Conservation (phyloP, 2,329 filamentous ascomycete genomes). For the Epicoccum nigrum region DNA sequence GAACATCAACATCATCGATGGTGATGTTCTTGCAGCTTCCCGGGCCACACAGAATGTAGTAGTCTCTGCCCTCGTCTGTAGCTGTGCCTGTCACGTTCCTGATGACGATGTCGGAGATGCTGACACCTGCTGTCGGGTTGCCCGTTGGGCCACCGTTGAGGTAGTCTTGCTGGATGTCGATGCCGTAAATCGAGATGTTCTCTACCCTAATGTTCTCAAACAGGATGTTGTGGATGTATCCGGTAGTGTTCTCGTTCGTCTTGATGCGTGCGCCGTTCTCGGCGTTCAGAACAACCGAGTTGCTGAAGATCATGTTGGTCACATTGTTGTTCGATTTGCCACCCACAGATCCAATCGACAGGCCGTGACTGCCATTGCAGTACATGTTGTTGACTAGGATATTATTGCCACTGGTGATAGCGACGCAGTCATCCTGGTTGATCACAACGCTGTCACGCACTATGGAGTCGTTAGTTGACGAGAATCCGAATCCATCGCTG, state of each 20-base stretch:
- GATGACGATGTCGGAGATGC: conserved; percentile 53
- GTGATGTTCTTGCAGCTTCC: conserved; percentile 61
- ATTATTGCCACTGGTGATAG: conserved; percentile 60
- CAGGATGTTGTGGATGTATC: conserved; percentile 56
- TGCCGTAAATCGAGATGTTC: conserved; percentile 56
- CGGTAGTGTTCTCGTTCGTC: conserved; percentile 59
- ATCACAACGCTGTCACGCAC: conserved; percentile 59
- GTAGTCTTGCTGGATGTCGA: conserved; percentile 61
- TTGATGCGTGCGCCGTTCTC: conserved; percentile 66
- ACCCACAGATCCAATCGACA: conserved; percentile 65
- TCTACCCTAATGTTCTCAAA: conserved; percentile 56
- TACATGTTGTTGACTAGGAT: conserved; percentile 48
- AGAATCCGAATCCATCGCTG: conserved; percentile 23
- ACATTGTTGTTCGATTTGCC: conserved; percentile 62
- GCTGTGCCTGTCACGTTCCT: conserved; percentile 51
- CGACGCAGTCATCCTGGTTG: conserved; percentile 67
- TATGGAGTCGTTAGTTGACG: conserved; percentile 65
- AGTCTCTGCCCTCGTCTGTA: conserved; percentile 41
- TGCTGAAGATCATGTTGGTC: conserved; percentile 57
- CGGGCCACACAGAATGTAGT: conserved; percentile 62
- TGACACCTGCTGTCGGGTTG: conserved; percentile 55
- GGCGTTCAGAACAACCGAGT: conserved; percentile 57
- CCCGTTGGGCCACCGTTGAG: conserved; percentile 54
- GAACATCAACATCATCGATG: conserved; percentile 54
- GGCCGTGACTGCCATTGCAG: conserved; percentile 61